These are phyloP conservation scores for Sclerotinia sclerotiorum DNA, from an alignment of 2,329 filamentous ascomycete genomes.

Conservation along the genomic window DNA sequence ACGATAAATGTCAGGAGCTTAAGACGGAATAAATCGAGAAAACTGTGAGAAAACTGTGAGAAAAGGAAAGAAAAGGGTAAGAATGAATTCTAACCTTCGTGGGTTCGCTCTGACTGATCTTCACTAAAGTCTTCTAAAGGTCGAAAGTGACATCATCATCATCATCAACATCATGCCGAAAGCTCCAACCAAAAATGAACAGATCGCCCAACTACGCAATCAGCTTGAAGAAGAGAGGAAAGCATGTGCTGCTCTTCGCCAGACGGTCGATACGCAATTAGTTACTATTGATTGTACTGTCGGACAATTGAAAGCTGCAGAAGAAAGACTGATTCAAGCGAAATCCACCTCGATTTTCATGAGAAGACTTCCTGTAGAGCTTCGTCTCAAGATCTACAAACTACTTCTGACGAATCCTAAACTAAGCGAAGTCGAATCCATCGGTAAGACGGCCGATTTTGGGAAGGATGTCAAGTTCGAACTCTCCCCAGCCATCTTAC, in stretches of 20 bases:
- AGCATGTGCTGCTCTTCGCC: background rate
- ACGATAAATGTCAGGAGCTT: background rate
- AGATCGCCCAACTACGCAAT: conserved; percentile 13
- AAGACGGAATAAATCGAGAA: background rate
- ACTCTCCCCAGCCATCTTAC: conserved; percentile 17
- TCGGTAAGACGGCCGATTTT: background rate
- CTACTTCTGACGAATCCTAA: conserved; percentile 21
- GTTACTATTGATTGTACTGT: background rate
- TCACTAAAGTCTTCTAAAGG: background rate
- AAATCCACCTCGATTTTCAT: conserved; percentile 14
- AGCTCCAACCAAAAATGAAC: conserved; percentile 8
- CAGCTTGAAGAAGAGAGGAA: conserved; percentile 17
- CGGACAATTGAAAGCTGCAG: background rate
- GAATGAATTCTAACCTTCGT: background rate
- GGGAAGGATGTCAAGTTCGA: conserved; percentile 11
- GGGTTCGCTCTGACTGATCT: background rate
- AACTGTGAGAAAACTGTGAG: background rate
- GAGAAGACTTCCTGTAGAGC: conserved; percentile 19
- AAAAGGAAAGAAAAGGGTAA: too few species aligned
- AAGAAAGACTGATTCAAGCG: conserved; percentile 3
- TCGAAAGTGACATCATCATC: background rate
- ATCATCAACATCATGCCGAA: conserved; percentile 8
- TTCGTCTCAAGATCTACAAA: conserved; percentile 23
- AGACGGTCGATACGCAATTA: background rate
- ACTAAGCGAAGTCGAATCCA: conserved; percentile 10